phyloP scores from a whole-genome alignment of 2,329 filamentous ascomycete species.

The Fusarium sp. region DNA sequence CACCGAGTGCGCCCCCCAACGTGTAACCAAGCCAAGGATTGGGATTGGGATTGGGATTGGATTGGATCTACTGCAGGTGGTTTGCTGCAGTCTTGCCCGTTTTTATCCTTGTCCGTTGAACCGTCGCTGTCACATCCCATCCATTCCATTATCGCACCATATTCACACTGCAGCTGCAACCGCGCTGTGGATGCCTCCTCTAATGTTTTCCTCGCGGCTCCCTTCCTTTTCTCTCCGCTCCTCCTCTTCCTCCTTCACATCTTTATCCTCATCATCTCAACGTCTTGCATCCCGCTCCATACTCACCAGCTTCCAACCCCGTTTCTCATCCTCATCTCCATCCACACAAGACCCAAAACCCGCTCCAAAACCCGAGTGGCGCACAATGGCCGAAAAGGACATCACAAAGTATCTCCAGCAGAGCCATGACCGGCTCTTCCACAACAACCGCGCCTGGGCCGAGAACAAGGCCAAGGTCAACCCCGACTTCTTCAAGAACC shows the following conservation, averaged over 20 bases:
- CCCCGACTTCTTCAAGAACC: constrained; percentile 71
- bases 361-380: constrained; percentile 28
- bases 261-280: constrained; percentile 4
- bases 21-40: background rate
- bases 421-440: constrained; percentile 73
- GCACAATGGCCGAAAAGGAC: constrained; percentile 51
- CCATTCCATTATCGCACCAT: constrained; percentile 17
- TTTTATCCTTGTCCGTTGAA: constrained; percentile 7
- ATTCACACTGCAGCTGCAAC: background rate
- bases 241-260: constrained; percentile 15
- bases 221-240: constrained; percentile 23
- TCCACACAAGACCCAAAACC: constrained; percentile 5
- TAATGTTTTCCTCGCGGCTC: constrained; percentile 39
- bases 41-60: background rate
- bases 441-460: constrained; percentile 74
- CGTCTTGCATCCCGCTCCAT: background rate
- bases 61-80: constrained; percentile 15
- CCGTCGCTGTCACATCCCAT: constrained; percentile 4
- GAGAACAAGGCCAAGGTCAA: constrained; percentile 65
- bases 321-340: background rate
- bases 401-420: constrained; percentile 66
- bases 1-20: constrained; percentile 6
- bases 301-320: constrained; percentile 10
- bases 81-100: constrained; percentile 4
- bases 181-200: constrained; percentile 25